Conservation (phyloP, 306 rosid species). For the Prunus mongolica region DNA sequence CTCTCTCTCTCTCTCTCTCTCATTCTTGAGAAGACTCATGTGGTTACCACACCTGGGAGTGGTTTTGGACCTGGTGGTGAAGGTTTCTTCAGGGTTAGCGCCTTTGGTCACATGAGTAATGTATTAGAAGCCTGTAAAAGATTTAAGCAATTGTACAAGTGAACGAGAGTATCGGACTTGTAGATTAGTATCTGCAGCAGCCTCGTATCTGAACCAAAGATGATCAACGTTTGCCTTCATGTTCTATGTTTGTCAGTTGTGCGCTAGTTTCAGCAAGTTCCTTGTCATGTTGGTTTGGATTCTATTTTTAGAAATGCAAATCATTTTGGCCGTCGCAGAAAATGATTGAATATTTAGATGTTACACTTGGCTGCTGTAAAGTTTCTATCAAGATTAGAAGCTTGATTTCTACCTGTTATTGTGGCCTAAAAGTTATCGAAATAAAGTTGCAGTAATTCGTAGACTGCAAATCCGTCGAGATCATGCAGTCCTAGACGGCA, state of each 20-base stretch:
- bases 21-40: conserved; percentile 90
- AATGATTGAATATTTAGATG: background rate
- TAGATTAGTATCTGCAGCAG: background rate
- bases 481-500: background rate
- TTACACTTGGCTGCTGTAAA: background rate
- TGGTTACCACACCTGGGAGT: conserved; percentile 93
- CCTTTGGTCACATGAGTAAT: conserved; percentile 81
- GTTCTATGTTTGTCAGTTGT: background rate
- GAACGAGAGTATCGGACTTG: conserved; percentile 1
- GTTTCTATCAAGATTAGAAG: background rate
- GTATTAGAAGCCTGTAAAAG: conserved; percentile 79
- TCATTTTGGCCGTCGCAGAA: background rate
- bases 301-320: background rate
- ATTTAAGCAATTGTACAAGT: conserved; percentile 67
- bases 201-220: background rate
- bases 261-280: background rate
- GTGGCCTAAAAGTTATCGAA: background rate
- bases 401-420: background rate
- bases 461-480: background rate
- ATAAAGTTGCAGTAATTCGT: background rate
- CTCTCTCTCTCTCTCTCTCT: background rate
- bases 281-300: background rate
- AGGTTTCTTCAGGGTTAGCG: conserved; percentile 84
- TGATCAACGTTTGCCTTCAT: background rate
- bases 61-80: conserved; percentile 98